A percentile compares a stretch with the other conserved stretches of the same genome.
phyloP scores from a whole-genome alignment of 768 basidiomycete genomes.

The Auricularia auricula-judae region DNA sequence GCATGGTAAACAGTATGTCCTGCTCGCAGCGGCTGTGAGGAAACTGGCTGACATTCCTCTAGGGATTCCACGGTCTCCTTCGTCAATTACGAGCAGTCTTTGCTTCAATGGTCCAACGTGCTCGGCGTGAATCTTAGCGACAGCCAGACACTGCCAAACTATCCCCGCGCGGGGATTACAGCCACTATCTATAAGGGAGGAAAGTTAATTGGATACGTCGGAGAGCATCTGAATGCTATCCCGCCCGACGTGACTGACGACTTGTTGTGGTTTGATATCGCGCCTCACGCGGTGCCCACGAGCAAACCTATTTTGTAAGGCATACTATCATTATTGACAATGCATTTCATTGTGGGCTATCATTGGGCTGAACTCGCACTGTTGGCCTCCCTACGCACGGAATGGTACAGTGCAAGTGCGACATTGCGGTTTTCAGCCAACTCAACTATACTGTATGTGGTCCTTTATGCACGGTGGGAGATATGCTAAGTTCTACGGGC shows the following conservation, averaged over 20 bases:
- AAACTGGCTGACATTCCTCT: slow-evolving; percentile 9
- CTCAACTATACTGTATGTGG: too few relatives aligned
- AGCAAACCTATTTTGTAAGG: not conserved
- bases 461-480: too few relatives aligned
- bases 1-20: slow-evolving; percentile 26
- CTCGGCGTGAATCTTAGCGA: slow-evolving; percentile 23
- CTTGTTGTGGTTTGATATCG: not conserved
- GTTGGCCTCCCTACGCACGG: too few relatives aligned
- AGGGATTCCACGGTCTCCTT: slow-evolving; percentile 39
- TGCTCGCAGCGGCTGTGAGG: not conserved
- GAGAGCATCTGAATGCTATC: not conserved
- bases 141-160: not conserved
- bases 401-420: too few relatives aligned
- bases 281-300: not conserved
- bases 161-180: not conserved
- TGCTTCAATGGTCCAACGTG: slow-evolving; percentile 48
- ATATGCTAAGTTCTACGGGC: too few relatives aligned
- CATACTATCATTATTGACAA: not conserved
- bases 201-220: not conserved
- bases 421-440: too few relatives aligned
- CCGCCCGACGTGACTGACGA: not conserved
- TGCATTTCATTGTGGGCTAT: not conserved
- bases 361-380: too few relatives aligned
- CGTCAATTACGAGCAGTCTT: slow-evolving; percentile 37
- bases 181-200: not conserved